These are phyloP conservation scores for Colletotrichum trifolii DNA, from an alignment of 2,329 filamentous ascomycete species.

Conservation along the genomic window DNA sequence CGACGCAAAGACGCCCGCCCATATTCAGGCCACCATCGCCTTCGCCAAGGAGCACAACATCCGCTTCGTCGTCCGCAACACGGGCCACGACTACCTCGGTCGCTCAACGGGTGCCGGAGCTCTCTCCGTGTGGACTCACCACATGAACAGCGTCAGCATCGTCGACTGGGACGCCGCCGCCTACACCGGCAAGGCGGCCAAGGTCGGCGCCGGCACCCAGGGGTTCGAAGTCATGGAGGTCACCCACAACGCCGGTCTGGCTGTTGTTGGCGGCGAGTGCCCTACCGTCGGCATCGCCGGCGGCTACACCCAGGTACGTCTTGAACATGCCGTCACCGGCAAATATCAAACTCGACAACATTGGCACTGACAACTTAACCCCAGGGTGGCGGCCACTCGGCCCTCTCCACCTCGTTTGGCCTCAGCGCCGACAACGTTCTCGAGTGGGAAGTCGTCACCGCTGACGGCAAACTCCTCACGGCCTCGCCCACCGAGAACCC, in stretches of 20 bases:
- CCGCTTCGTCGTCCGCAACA: constrained; percentile 63
- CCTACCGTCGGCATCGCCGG: constrained; percentile 67
- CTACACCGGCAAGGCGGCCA: constrained; percentile 43
- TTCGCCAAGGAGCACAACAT: constrained; percentile 53
- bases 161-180: constrained; percentile 41
- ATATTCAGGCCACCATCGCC: constrained; percentile 47
- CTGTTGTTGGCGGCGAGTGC: constrained; percentile 57
- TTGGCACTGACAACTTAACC: no score
- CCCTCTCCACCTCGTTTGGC: constrained; percentile 63
- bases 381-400: constrained; percentile 68
- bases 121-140: constrained; percentile 59
- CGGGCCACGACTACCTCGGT: constrained; percentile 64
- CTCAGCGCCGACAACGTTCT: constrained; percentile 69
- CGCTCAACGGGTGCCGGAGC: constrained; percentile 63
- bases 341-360: no score
- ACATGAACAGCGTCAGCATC: constrained; percentile 52
- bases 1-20: constrained; percentile 43
- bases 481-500: constrained; percentile 53
- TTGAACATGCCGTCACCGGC: no score
- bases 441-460: constrained; percentile 58
- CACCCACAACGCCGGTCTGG: constrained; percentile 24
- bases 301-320: constrained; percentile 59
- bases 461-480: constrained; percentile 56
- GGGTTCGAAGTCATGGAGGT: constrained; percentile 53
- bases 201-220: constrained; percentile 63